Base-by-base conservation (phyloP, 208 protist species). In the Leishmania major region DNA sequence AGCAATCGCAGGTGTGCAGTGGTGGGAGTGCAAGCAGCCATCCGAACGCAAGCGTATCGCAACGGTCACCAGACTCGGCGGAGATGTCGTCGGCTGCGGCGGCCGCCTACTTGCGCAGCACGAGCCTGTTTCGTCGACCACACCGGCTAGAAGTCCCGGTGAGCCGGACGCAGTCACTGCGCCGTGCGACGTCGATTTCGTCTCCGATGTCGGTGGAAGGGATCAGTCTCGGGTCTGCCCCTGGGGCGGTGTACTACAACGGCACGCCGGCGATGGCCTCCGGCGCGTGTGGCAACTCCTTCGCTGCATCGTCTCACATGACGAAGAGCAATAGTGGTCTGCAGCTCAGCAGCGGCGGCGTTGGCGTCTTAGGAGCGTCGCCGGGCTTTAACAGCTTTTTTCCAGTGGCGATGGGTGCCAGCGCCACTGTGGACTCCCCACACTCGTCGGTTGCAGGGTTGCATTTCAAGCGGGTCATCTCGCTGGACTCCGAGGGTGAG, bases 111-210 rank as follows among this genome's bases (percentile, higher is more conserved):
- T 89, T 84, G 4, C 86, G 86, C 77, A 89, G 82, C 73, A 69
- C 77, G 6, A 89, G 86, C 49, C 74, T 89, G n/a, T 80, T 89
- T 15, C 86, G 86, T 22, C 86, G 86, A 37, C 86, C 86, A 22
- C 78, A 82, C 73, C 79, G 80, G 13, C 77, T 89, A 15, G 83
- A 84, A 47, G 86, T 89, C 17, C 72, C 82, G 7, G 71, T 80
- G 47, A 89, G 86, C 67, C 82, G 84, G 64, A 89, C 86, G n/a
- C 83, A 89, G 77, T 87, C 81, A 7, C 76, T 86, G 70, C 86
- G 71, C 55, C 83, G 74, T 31, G 74, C 82, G 35, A 77, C 75
- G 43, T 88, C 85, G 13, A 80, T 79, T 55, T 79, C 76, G 2
- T 81, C 80, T 3, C 80, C 75, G 13, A 70, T 70, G 11, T 84